A percentile compares a stretch with the other conserved stretches of the same genome.
phyloP scores from a whole-genome alignment of 345 rosid genomes.

The Euphorbia peplus region DNA sequence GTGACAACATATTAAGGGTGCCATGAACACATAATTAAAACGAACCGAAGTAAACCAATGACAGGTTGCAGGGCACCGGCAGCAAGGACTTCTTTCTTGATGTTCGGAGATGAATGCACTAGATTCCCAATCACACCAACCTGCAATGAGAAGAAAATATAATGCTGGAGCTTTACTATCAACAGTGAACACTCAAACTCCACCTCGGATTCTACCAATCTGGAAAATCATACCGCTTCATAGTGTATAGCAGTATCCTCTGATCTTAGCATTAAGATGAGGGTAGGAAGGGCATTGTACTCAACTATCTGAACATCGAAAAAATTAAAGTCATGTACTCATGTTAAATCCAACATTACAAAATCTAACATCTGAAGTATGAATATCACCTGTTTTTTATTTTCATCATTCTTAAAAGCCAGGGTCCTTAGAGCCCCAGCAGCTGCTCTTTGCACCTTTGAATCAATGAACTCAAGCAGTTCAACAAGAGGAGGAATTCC shows the following conservation, averaged over 20 bases:
- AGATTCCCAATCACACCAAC: slow-evolving; percentile 95
- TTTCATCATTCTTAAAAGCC: slow-evolving; percentile 94
- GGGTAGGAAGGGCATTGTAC: slow-evolving; percentile 88
- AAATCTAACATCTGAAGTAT: slow-evolving; percentile 18
- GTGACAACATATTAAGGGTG: neutral
- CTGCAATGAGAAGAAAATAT: slow-evolving; percentile 30
- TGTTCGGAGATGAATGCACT: slow-evolving; percentile 93
- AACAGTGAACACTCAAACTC: slow-evolving; percentile 4
- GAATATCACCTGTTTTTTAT: slow-evolving; percentile 71
- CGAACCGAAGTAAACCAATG: slow-evolving; percentile 82
- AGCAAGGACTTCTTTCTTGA: slow-evolving; percentile 90
- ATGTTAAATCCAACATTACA: slow-evolving; percentile 9
- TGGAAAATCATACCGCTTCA: slow-evolving; percentile 73
- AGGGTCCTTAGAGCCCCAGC: slow-evolving; percentile 95
- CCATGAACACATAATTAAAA: slow-evolving; percentile 1
- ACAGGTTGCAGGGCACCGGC: slow-evolving; percentile 98
- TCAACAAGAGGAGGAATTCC: slow-evolving; percentile 98
- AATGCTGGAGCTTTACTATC: slow-evolving; percentile 10
- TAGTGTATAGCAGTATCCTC: slow-evolving; percentile 98
- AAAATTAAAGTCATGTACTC: slow-evolving; percentile 12
- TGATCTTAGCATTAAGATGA: slow-evolving; percentile 89
- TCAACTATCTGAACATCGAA: slow-evolving; percentile 77
- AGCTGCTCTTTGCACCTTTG: slow-evolving; percentile 98
- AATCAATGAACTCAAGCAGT: slow-evolving; percentile 78
- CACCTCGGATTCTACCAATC: neutral